phyloP scores from a whole-genome alignment of 768 basidiomycete genomes.

The Dentipellis fragilis region DNA sequence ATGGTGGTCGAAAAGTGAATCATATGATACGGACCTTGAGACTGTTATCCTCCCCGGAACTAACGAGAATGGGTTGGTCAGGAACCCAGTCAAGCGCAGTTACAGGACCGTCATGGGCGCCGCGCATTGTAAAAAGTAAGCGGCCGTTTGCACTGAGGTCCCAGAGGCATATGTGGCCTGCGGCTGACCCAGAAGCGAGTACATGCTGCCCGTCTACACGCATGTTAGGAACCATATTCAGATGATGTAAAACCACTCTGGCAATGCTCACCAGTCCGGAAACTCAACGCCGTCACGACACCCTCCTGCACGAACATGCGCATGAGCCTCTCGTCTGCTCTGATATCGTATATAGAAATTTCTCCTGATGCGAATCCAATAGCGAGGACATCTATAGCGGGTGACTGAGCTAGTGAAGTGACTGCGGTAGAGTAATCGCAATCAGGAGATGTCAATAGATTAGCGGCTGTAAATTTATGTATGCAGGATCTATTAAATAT shows the following conservation, averaged over 20 bases:
- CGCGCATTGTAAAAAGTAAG: conserved; percentile 74
- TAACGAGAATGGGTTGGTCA: conserved; percentile 85
- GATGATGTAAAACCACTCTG: background rate
- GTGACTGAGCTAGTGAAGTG: conserved; percentile 79
- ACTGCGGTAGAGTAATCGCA: conserved; percentile 36
- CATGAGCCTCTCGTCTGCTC: conserved; percentile 83
- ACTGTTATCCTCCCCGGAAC: conserved; percentile 89
- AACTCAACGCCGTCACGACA: conserved; percentile 62
- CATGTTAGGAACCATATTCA: conserved; percentile 1
- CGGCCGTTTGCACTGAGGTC: conserved; percentile 79
- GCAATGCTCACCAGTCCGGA: conserved; percentile 63
- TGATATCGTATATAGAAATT: conserved; percentile 82
- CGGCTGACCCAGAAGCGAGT: conserved; percentile 78
- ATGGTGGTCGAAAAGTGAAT: background rate
- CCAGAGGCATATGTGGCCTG: conserved; percentile 89
- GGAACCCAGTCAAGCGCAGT: conserved; percentile 85
- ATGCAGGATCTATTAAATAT: conserved; percentile 55
- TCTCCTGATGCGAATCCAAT: conserved; percentile 84
- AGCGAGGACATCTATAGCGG: conserved; percentile 94
- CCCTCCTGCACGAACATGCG: conserved; percentile 88
- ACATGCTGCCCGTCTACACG: conserved; percentile 73
- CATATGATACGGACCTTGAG: conserved; percentile 56
- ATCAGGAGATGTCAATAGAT: conserved; percentile 35
- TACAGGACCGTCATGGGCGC: conserved; percentile 83
- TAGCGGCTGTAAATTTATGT: conserved; percentile 57